phyloP scores from a whole-genome alignment of 352 stramenopile genomes.

The Globisporangium echinulatum region DNA sequence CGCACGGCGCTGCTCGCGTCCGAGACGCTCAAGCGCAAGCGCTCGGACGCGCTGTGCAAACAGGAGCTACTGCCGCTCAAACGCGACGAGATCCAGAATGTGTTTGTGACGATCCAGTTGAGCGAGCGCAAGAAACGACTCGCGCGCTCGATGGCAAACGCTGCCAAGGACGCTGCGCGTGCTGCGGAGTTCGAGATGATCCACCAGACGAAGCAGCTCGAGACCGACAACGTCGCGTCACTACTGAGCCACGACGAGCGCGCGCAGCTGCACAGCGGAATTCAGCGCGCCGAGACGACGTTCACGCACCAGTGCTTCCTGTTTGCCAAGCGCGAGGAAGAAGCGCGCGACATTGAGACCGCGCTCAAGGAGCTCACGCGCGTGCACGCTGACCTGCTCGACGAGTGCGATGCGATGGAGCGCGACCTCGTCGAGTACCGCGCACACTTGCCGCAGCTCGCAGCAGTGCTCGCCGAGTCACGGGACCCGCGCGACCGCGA shows the following conservation, averaged over 20 bases:
- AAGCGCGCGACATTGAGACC: slow-evolving; percentile 60
- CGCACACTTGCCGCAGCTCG: slow-evolving; percentile 39
- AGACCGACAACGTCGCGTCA: slow-evolving; percentile 36
- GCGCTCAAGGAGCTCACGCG: slow-evolving; percentile 57
- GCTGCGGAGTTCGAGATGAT: slow-evolving; percentile 49
- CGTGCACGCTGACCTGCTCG: slow-evolving; percentile 55
- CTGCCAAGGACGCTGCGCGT: slow-evolving; percentile 37
- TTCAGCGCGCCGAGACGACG: slow-evolving; percentile 24
- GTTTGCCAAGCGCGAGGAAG: slow-evolving; percentile 63
- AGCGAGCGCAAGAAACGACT: slow-evolving; percentile 64
- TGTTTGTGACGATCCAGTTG: slow-evolving; percentile 66
- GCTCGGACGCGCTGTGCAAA: slow-evolving; percentile 48
- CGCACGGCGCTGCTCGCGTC: slow-evolving; percentile 37
- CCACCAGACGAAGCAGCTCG: slow-evolving; percentile 31
- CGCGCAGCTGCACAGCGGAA: slow-evolving; percentile 28
- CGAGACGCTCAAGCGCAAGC: slow-evolving; percentile 44
- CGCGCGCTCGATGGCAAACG: slow-evolving; percentile 34
- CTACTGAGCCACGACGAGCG: slow-evolving; percentile 32
- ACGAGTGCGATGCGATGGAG: slow-evolving; percentile 61
- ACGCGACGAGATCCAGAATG: slow-evolving; percentile 53
- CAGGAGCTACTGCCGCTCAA: slow-evolving; percentile 55
- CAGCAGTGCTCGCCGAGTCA: slow-evolving; percentile 30
- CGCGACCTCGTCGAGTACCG: slow-evolving; percentile 43
- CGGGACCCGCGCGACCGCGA: slow-evolving; percentile 22
- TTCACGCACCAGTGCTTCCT: slow-evolving; percentile 71